Conservation (phyloP, 441 rosid genomes). For the Manihot esculenta region DNA sequence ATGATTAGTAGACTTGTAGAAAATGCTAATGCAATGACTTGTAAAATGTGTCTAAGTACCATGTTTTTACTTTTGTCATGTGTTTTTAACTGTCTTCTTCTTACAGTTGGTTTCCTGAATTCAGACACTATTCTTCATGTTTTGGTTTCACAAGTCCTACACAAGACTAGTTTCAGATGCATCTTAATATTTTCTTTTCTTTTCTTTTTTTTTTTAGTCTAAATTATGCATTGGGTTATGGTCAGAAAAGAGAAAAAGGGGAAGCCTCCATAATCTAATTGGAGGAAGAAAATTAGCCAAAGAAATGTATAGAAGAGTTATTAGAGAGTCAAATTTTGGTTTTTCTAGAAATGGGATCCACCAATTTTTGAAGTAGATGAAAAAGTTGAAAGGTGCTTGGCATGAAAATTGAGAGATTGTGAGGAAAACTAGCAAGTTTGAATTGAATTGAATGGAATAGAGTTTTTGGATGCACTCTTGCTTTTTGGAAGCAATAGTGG, state of each 20-base stretch:
- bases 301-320: neutral
- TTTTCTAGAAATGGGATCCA: constrained; percentile 29
- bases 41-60: too few relatives aligned
- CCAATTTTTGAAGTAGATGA: neutral
- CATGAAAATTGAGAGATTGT: neutral
- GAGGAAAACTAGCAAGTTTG: neutral
- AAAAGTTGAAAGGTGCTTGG: neutral
- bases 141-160: neutral
- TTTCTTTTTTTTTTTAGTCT: neutral
- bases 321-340: too few relatives aligned
- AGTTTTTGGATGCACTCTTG: neutral
- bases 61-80: neutral
- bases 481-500: neutral
- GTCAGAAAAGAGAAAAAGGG: neutral
- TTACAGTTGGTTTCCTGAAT: neutral
- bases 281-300: neutral
- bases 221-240: neutral
- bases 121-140: neutral
- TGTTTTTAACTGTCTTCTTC: neutral
- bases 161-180: neutral
- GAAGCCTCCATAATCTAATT: neutral
- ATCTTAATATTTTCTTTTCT: neutral
- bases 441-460: neutral
- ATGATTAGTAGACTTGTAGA: too few relatives aligned
- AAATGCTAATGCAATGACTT: too few relatives aligned